Conservation (phyloP, 345 rosid genomes). For the Melaleuca quinquenervia region DNA sequence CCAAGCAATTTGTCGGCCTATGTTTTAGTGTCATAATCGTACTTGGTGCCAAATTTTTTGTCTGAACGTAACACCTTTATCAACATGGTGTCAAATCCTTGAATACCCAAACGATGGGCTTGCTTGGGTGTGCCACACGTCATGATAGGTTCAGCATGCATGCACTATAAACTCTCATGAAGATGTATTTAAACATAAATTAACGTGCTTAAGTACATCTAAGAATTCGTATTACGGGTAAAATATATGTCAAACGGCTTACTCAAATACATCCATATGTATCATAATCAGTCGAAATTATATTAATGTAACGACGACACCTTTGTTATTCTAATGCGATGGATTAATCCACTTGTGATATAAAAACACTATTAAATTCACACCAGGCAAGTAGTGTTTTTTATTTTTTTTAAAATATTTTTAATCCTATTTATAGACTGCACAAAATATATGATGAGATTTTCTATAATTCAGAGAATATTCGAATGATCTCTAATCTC, state of each 20-base stretch:
- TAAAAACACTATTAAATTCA: fast-evolving
- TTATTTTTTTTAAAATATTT: too few species aligned
- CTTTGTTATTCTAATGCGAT: neutral
- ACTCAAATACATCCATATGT: too few species aligned
- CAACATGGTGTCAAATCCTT: neutral
- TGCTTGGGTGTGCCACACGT: neutral
- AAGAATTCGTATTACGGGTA: fast-evolving
- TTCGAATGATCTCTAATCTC: too few species aligned
- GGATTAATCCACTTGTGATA: neutral
- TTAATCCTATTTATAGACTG: too few species aligned
- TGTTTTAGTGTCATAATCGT: neutral
- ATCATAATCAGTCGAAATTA: too few species aligned
- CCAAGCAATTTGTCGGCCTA: too few species aligned
- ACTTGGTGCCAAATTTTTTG: neutral
- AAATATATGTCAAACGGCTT: neutral
- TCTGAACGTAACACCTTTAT: neutral
- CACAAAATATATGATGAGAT: too few species aligned
- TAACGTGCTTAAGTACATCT: too few species aligned
- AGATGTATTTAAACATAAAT: neutral
- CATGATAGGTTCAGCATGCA: neutral
- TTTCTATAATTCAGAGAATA: too few species aligned
- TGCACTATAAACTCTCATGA: neutral
- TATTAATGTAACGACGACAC: fast-evolving
- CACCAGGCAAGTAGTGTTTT: too few species aligned
- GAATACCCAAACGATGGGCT: too few species aligned